Evolutionary conservation across 371 early-diverging fungal genomes (phyloP), one percentile per base, ranked within the genome.

Genomic region (Chytridium lagenaria): DNA sequence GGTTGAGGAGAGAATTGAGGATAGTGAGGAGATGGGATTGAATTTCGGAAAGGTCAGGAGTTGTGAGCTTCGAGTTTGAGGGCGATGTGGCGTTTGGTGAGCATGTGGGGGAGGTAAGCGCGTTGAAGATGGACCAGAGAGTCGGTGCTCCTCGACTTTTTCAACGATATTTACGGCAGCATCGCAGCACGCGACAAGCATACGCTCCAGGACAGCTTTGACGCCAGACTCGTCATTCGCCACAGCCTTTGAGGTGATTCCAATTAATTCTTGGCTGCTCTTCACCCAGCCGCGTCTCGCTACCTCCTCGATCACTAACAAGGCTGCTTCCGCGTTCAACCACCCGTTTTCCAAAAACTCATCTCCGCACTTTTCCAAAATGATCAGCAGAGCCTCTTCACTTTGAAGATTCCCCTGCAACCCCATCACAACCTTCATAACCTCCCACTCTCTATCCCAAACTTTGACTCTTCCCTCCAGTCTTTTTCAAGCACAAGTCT

Each of bases 371-470:
- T 26, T 23, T 5, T 26, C n/a, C 55, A 12, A 12, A 10, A 52
- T 23, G 5, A 26, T 26, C 55, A 26, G 55, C 12, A n/a, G 5
- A 12, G 5, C 55, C 26, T 52, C 55, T 23, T 26, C 55, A 44
- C 7, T 19, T 44, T 44, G 7, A 26, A 28, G 30, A 55, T 26
- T 26, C 7, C 7, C 61, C 7, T 7, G 5, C 5, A 10, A 10
- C 37, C 36, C 61, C 16, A 61, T 7, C 30, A 36, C 61, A 37
- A 55, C 57, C 30, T 10, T 23, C 23, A 55, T 7, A 19, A 55
- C 22, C 26, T 34, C 61, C 61, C 61, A 61, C 61, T 26, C 61
- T 15, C 61, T 31, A 37, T 61, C 61, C 61, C 61, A 61, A 37
- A 31, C 15, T 34, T 23, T 31, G 7, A 34, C 61, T 12, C 34